Evolutionary conservation across 192 early-diverging fungal genomes (phyloP), one percentile per base, ranked within the genome.

Genomic region (Coemansia sp.): DNA sequence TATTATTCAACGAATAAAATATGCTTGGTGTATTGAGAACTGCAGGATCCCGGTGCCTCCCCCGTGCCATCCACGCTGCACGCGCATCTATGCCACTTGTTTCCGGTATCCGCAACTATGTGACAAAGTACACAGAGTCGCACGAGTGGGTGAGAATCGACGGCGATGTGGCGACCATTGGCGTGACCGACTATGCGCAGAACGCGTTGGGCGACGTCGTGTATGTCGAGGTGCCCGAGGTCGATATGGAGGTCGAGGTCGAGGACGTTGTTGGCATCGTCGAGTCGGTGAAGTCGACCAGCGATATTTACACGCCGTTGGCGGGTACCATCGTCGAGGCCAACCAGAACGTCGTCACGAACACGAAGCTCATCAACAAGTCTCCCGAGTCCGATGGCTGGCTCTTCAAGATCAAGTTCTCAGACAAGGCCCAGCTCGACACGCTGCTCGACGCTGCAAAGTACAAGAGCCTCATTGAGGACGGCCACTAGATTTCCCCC

Each of bases 271-370:
- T 93, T n/a, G 88, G 90, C 58, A 88, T 88, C 32, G 89, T 98
- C 46, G 95, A 98, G 76, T 90, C 87, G 32, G 95, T 98, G 68
- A 98, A 98, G 85, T 94, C 95, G 52, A 91, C 93, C 43, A 86
- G 83, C 58, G 95, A 98, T 58, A 88, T 98, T 38, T 94, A 91
- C 65, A 82, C 93, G 22, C 95, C 95, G 54, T 73, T 94, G 24
- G 72, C 82, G 50, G 95, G 95, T 53, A 83, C 87, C 53, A 84
- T 98, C 54, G 81, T 92, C 45, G 90, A 87, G 52, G 83, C 86
- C 67, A 98, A 98, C 77, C 52, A 64, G 10, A 56, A 31, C 0
- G 83, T 98, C 47, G 69, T 57, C 30, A 77, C 79, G 27, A 82
- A 90, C 49, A 90, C 92, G n/a, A 77, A 74, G 31, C 73, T 94